Conservation (phyloP, 768 basidiomycete genomes). For the Dioszegia hungarica region DNA sequence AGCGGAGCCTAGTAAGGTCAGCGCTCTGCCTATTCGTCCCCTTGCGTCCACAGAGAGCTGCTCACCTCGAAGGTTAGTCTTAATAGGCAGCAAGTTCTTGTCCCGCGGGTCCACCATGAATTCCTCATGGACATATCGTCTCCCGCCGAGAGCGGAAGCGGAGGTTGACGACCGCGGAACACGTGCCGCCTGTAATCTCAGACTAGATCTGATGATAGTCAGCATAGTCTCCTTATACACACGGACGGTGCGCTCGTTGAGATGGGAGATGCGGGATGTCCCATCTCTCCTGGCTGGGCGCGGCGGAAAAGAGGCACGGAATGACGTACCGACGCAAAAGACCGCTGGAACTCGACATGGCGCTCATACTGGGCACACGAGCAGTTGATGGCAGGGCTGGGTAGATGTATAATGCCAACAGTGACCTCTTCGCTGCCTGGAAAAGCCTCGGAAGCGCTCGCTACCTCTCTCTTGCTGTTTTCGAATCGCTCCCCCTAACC, state of each 20-base stretch:
- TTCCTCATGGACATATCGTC: constrained; percentile 1
- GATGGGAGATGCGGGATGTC: neutral
- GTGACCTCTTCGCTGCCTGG: neutral
- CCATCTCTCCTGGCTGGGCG: neutral
- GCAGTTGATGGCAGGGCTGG: neutral
- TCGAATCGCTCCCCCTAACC: neutral
- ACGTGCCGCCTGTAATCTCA: neutral
- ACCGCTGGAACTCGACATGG: neutral
- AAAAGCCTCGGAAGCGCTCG: neutral
- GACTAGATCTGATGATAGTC: neutral
- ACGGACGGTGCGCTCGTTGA: neutral
- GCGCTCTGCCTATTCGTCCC: too few species aligned
- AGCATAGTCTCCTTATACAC: neutral
- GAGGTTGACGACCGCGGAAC: neutral
- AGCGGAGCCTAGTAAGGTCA: constrained; percentile 25
- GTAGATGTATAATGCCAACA: neutral
- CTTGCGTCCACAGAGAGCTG: neutral
- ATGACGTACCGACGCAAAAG: neutral
- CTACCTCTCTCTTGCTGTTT: neutral
- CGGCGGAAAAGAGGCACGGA: neutral
- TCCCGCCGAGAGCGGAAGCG: neutral
- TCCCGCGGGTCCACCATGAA: constrained; percentile 9
- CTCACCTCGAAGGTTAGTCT: constrained; percentile 35
- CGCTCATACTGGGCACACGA: neutral
- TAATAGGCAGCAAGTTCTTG: constrained; percentile 37